Percentiles rank a stretch among this genome's conserved stretches.
Evolutionary conservation across 2,329 filamentous ascomycete species (phyloP).

Genomic region (Ascochyta fabae): DNA sequence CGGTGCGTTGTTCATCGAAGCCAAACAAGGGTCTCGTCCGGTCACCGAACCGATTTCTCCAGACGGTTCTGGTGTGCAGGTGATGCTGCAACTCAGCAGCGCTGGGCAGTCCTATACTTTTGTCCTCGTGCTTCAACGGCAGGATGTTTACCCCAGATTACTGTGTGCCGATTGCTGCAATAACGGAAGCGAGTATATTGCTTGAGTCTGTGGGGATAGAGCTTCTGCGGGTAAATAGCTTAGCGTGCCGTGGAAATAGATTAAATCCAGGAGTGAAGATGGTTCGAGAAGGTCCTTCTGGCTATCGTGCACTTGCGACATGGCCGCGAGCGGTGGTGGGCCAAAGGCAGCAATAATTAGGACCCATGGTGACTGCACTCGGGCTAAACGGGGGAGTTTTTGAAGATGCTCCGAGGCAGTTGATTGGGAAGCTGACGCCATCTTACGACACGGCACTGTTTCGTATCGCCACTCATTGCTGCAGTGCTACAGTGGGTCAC

Average conservation of each 20-base stretch:
- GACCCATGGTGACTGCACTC: slow-evolving; percentile 24
- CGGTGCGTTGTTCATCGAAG: slow-evolving; percentile 18
- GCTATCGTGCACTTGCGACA: slow-evolving; percentile 10
- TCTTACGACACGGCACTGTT: slow-evolving; percentile 41
- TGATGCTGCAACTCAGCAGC: slow-evolving; percentile 28
- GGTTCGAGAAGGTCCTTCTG: slow-evolving; percentile 33
- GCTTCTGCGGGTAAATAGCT: slow-evolving; percentile 23
- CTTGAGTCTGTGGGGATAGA: slow-evolving; percentile 39
- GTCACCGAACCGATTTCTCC: slow-evolving; percentile 26
- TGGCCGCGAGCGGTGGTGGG: slow-evolving; percentile 9
- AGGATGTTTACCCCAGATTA: slow-evolving; percentile 39
- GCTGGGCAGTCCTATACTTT: slow-evolving; percentile 17
- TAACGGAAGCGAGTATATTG: slow-evolving; percentile 43
- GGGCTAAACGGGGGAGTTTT: slow-evolving; percentile 22
- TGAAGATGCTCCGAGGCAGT: slow-evolving; percentile 21
- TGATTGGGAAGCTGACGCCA: slow-evolving; percentile 35
- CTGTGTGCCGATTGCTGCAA: slow-evolving; percentile 24
- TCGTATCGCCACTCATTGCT: slow-evolving; percentile 37
- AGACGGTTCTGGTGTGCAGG: slow-evolving; percentile 25
- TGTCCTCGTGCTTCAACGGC: slow-evolving; percentile 34
- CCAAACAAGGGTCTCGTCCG: slow-evolving; percentile 21
- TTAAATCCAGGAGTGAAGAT: slow-evolving; percentile 44
- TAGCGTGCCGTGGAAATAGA: slow-evolving; percentile 38
- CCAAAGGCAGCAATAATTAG: slow-evolving; percentile 32
- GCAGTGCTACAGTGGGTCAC: slow-evolving; percentile 35